A percentile compares a stretch with the other conserved stretches of the same genome.
These are phyloP conservation scores for Yueomyces sinensis DNA, from an alignment of 805 yeast species.

Conservation along the genomic window DNA sequence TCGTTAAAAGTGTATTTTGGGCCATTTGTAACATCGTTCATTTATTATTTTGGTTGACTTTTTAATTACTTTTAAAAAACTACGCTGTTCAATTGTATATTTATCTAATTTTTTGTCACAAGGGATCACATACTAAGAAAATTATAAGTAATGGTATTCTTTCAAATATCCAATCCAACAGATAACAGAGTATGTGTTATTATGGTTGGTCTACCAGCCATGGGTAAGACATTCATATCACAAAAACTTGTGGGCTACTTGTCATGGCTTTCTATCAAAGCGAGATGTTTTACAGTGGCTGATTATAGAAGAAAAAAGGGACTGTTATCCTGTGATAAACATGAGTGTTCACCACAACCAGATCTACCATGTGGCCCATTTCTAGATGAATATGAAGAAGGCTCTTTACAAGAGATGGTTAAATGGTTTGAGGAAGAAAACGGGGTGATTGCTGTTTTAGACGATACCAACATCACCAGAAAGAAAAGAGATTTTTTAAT, in stretches of 20 bases:
- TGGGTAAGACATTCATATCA: slow-evolving; percentile 91
- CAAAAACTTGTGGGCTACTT: slow-evolving; percentile 87
- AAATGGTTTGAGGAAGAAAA: slow-evolving; percentile 69
- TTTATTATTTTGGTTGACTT: too few species aligned
- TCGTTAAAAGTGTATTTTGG: too few species aligned
- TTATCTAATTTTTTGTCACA: too few species aligned
- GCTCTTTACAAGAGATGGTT: slow-evolving; percentile 71
- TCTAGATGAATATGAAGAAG: slow-evolving; percentile 40
- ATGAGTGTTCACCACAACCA: slow-evolving; percentile 26
- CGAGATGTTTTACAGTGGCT: slow-evolving; percentile 85
- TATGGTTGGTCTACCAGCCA: slow-evolving; percentile 79
- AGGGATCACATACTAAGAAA: too few species aligned
- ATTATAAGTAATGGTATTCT: not conserved
- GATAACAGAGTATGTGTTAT: slow-evolving; percentile 73
- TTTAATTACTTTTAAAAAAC: too few species aligned
- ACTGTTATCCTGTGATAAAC: slow-evolving; percentile 25
- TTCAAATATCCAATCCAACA: slow-evolving; percentile 26
- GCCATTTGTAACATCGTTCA: too few species aligned
- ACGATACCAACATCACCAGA: slow-evolving; percentile 81
- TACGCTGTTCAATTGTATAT: too few species aligned
- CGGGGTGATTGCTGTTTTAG: slow-evolving; percentile 86
- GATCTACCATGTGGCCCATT: too few species aligned
- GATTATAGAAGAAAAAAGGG: slow-evolving; percentile 51
- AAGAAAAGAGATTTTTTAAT: slow-evolving; percentile 55
- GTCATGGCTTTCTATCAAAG: slow-evolving; percentile 80